Base-by-base conservation (phyloP, 176 grass and related monocot genomes). In the Eleusine indica region DNA sequence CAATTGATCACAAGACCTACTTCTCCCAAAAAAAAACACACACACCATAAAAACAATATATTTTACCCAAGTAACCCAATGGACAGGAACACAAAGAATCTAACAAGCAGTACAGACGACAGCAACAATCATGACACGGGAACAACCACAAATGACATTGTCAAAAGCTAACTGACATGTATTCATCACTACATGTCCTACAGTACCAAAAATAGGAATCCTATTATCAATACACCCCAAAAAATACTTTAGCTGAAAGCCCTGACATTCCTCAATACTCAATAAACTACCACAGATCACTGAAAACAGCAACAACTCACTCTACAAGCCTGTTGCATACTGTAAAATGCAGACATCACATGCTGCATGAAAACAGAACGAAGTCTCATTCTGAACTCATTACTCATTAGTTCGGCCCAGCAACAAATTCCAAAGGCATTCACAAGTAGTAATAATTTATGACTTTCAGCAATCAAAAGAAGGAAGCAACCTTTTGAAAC, bases 341-440 rank as follows among this genome's bases (percentile, higher is more conserved):
- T 16, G 16, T 39, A 70, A 69, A 44, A 76, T 41, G 9, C 6
- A 87, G 35, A 48, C 19, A 75, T 4, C 9, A 28, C 32, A 30
- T 30, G n/a, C 15, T 41, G 25, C 44, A 17, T 2, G 1, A 38
- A 57, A 63, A 49, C 13, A 53, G 9, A 47, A 47, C 44, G 9
- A 47, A 47, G 44, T 47, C 30, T 9, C 49, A 68, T 1, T 54
- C 30, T 17, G 19, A 12, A 15, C 42, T 70, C 51, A 68, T 30
- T 52, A 57, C 17, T 21, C 54, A 21, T 21, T 53, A 17, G 10
- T n/a, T 62, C 51, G 12, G 18, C 5, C 16, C 15, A 14, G 43
- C 19, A 73, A 47, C 28, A 58, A 79, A 84, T 47, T 74, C 19
- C 37, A 61, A 28, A 75, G 68, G 3, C 10, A 29, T 42, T 70